A percentile compares a stretch with the other conserved stretches of the same genome.
phyloP scores from a whole-genome alignment of 75 land plant species.

The Cryptomeria japonica region DNA sequence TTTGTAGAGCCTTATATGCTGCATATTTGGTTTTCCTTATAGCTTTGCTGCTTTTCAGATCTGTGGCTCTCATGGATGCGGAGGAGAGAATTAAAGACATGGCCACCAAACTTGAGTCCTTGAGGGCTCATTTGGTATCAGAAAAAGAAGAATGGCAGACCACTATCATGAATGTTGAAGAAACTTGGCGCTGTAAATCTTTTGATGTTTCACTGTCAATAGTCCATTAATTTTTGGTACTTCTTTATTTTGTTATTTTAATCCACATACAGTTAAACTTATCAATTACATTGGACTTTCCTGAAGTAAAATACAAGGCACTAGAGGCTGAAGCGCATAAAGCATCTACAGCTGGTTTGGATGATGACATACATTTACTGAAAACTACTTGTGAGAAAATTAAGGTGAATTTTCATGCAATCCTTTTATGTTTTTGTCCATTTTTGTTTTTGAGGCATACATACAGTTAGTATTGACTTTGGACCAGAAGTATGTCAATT shows the following conservation, averaged over 20 bases:
- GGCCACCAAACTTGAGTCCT: slow-evolving; percentile 66
- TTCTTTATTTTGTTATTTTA: not conserved
- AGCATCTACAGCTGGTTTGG: slow-evolving; percentile 17
- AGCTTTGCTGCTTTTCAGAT: slow-evolving; percentile 39
- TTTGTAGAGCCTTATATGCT: not conserved
- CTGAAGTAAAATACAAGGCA: slow-evolving; percentile 55
- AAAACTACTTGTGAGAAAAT: slow-evolving; percentile 39
- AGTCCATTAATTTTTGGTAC: not conserved
- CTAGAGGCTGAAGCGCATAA: slow-evolving; percentile 43
- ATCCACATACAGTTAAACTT: not conserved
- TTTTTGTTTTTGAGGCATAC: not conserved
- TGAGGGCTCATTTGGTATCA: slow-evolving; percentile 37
- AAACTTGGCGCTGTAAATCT: slow-evolving; percentile 70
- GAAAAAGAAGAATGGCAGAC: slow-evolving; percentile 73
- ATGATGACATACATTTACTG: slow-evolving; percentile 46
- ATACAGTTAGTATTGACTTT: not conserved
- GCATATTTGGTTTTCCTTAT: slow-evolving; percentile 3
- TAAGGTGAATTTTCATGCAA: slow-evolving; percentile 35
- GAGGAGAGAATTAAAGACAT: slow-evolving; percentile 58
- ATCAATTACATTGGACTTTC: not conserved
- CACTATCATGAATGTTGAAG: slow-evolving; percentile 60
- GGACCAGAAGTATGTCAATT: not conserved
- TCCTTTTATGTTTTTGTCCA: not conserved
- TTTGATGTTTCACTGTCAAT: not conserved
- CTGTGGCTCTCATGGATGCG: slow-evolving; percentile 51